These are phyloP conservation scores for Rhynchospora breviuscula DNA, from an alignment of 176 grass and related monocot species.

Conservation along the genomic window DNA sequence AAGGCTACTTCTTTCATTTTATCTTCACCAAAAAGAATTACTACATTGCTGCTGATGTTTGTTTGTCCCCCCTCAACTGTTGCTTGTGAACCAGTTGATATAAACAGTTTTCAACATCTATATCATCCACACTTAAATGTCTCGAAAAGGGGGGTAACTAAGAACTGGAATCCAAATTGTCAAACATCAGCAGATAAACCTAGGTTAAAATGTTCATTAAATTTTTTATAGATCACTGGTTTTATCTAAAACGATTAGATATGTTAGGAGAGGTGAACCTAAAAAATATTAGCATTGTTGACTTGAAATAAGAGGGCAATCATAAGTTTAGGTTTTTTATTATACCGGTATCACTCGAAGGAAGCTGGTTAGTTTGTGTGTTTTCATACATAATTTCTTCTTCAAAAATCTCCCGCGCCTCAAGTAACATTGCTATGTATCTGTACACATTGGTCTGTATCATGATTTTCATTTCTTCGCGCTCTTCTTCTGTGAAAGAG, in stretches of 20 bases:
- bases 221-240: neutral
- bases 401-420: slow-evolving; percentile 82
- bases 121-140: neutral
- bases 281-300: neutral
- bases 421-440: slow-evolving; percentile 81
- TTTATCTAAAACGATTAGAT: neutral
- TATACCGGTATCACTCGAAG: slow-evolving; percentile 49
- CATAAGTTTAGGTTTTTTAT: neutral
- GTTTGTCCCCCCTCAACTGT: neutral
- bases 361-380: slow-evolving; percentile 27
- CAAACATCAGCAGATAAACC: neutral
- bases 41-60: neutral
- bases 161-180: neutral
- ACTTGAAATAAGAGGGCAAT: slow-evolving; percentile 1
- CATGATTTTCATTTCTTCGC: slow-evolving; percentile 73
- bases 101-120: neutral
- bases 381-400: slow-evolving; percentile 59
- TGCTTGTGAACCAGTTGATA: neutral
- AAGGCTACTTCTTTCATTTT: neutral
- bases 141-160: neutral
- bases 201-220: neutral
- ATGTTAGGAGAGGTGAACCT: neutral
- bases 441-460: slow-evolving; percentile 92
- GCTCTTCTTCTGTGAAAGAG: slow-evolving; percentile 68
- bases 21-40: neutral